Evolutionary conservation across 2,329 filamentous ascomycete species (phyloP).

Genomic region (Albophoma yamanashiensis): DNA sequence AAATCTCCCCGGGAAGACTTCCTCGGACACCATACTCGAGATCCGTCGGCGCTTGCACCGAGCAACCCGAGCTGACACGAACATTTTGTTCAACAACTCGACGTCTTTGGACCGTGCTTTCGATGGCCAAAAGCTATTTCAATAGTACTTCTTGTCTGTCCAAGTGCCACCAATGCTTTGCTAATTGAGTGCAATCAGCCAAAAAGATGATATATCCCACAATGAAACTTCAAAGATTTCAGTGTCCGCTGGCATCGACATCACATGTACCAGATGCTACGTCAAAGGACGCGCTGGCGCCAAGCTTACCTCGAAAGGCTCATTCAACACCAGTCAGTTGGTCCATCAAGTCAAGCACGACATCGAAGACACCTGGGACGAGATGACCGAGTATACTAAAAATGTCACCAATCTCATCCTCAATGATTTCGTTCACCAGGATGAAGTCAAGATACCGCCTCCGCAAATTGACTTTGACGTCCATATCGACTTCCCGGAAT

Average conservation of each 20-base stretch:
- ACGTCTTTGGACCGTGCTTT: constrained; percentile 3
- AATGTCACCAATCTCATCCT: constrained; percentile 14
- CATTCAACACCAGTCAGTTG: constrained; percentile 27
- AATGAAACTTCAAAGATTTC: background rate
- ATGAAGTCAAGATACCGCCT: background rate
- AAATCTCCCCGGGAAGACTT: constrained; percentile 3
- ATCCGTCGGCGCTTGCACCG: constrained; percentile 5
- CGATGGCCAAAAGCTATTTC: constrained; percentile 4
- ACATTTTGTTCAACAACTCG: constrained; percentile 6
- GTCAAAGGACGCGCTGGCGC: constrained; percentile 4
- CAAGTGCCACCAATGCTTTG: background rate
- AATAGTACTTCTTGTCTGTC: constrained; percentile 1
- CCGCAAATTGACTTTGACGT: constrained; percentile 31
- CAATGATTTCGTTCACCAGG: constrained; percentile 6
- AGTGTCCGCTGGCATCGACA: constrained; percentile 4
- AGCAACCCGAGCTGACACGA: constrained; percentile 1
- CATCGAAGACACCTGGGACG: constrained; percentile 20
- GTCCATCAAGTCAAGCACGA: constrained; percentile 14
- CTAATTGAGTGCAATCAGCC: background rate
- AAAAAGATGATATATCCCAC: background rate
- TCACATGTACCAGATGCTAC: constrained; percentile 10
- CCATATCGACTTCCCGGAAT: constrained; percentile 32
- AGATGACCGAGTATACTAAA: constrained; percentile 19
- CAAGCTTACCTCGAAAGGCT: constrained; percentile 20
- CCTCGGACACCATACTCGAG: constrained; percentile 5